Evolutionary conservation across 164 flowering plant species (phyloP).

Genomic region (Macadamia tetraphylla): DNA sequence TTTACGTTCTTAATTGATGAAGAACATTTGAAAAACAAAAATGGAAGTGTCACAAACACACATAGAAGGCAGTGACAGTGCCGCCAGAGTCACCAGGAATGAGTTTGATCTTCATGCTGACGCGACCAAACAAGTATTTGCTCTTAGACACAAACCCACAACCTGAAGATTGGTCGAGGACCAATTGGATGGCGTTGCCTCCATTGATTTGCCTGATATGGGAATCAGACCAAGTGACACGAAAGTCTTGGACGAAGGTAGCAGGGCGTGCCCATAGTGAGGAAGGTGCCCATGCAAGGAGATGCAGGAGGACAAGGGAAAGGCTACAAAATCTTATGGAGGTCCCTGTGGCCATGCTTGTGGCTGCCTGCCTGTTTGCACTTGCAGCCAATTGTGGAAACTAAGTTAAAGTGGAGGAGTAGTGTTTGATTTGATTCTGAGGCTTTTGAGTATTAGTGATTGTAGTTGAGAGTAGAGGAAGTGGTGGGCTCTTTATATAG

Average conservation of each 20-base stretch:
- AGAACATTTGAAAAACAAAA: background rate
- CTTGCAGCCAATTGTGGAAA: too few relatives aligned
- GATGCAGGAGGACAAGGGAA: background rate
- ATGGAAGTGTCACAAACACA: slow-evolving; percentile 9
- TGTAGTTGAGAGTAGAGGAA: background rate
- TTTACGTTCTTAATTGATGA: too few relatives aligned
- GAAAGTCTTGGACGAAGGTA: slow-evolving; percentile 41
- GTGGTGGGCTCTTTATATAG: slow-evolving; percentile 6
- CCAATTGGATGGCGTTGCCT: slow-evolving; percentile 40
- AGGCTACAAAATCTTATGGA: background rate
- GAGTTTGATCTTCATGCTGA: slow-evolving; percentile 62
- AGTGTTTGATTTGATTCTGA: too few relatives aligned
- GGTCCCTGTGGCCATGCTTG: slow-evolving; percentile 8
- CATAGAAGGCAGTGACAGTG: slow-evolving; percentile 65
- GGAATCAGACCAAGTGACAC: slow-evolving; percentile 42
- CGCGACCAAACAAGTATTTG: slow-evolving; percentile 49
- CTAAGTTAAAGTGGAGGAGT: too few relatives aligned
- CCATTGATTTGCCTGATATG: slow-evolving; percentile 42
- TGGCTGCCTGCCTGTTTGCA: too few relatives aligned
- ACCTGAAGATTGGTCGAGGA: slow-evolving; percentile 54
- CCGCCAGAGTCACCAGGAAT: slow-evolving; percentile 65
- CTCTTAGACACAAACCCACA: slow-evolving; percentile 56
- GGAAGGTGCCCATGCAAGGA: slow-evolving; percentile 10
- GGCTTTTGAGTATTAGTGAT: too few relatives aligned
- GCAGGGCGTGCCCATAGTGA: slow-evolving; percentile 31